These are phyloP conservation scores for Apium graveolens DNA, from an alignment of 129 eudicot genomes.

Conservation along the genomic window DNA sequence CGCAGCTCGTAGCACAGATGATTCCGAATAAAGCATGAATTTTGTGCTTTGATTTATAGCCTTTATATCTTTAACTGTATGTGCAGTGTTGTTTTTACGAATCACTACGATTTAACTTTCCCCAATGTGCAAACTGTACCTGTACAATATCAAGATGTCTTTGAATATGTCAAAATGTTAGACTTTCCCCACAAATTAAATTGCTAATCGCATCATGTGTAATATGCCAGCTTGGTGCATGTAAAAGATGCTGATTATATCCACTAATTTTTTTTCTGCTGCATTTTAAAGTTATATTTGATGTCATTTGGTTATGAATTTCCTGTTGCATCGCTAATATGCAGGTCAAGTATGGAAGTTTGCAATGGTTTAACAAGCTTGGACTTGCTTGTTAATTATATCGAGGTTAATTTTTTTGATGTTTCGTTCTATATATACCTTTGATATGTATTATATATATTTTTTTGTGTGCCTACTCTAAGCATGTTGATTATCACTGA, in stretches of 20 bases:
- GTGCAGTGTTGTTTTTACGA: not conserved
- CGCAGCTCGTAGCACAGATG: not conserved
- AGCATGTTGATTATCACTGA: not conserved
- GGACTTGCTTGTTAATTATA: constrained; percentile 49
- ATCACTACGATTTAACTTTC: not conserved
- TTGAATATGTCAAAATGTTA: not conserved
- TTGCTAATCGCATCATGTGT: not conserved
- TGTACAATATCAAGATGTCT: not conserved
- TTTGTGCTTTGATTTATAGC: not conserved
- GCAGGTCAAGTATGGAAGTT: constrained; percentile 58
- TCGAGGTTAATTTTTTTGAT: constrained; percentile 41
- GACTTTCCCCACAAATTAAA: not conserved
- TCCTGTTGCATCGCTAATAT: constrained; percentile 6
- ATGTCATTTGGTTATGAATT: not conserved
- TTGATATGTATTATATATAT: not conserved
- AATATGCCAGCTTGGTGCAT: not conserved
- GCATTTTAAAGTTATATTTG: not conserved
- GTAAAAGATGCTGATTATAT: not conserved
- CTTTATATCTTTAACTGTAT: not conserved
- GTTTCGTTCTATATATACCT: not conserved
- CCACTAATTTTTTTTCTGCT: not conserved
- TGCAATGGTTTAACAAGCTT: constrained; percentile 53
- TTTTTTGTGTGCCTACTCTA: not conserved
- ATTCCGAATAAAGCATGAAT: not conserved
- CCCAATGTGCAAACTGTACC: not conserved